These are phyloP conservation scores for Fusarium sp. DNA, from an alignment of 2,329 filamentous ascomycete genomes.

Conservation along the genomic window DNA sequence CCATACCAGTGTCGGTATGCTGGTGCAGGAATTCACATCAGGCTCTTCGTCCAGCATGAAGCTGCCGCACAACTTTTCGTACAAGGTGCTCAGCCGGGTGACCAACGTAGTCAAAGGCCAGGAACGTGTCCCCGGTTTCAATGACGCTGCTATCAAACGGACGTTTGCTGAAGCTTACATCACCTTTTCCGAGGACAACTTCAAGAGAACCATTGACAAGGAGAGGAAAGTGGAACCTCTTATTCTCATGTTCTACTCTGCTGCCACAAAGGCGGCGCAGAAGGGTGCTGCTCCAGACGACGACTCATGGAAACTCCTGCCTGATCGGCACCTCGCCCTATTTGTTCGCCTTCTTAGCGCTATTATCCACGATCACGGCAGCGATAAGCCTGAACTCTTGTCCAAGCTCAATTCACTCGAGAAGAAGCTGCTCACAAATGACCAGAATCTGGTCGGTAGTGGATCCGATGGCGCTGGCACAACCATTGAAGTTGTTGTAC, in stretches of 20 bases:
- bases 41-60: slow-evolving; percentile 60
- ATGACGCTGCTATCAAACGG: slow-evolving; percentile 87
- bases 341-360: slow-evolving; percentile 87
- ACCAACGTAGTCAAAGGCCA: slow-evolving; percentile 80
- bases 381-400: slow-evolving; percentile 85
- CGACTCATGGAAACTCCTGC: slow-evolving; percentile 88
- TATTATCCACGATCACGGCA: slow-evolving; percentile 82
- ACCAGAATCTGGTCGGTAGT: slow-evolving; percentile 74
- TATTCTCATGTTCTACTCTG: slow-evolving; percentile 94
- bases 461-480: slow-evolving; percentile 48
- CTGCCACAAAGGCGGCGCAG: slow-evolving; percentile 84
- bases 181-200: slow-evolving; percentile 85
- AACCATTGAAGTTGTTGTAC: slow-evolving; percentile 81
- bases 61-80: slow-evolving; percentile 64
- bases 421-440: slow-evolving; percentile 91
- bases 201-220: slow-evolving; percentile 91
- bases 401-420: slow-evolving; percentile 81
- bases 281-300: slow-evolving; percentile 78
- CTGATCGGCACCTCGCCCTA: slow-evolving; percentile 91
- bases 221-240: slow-evolving; percentile 92
- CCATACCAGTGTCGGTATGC: slow-evolving; percentile 79
- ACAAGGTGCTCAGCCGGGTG: slow-evolving; percentile 71
- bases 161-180: slow-evolving; percentile 96
- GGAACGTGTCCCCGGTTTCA: slow-evolving; percentile 86
- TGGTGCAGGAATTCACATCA: slow-evolving; percentile 83